phyloP scores from a whole-genome alignment of 768 basidiomycete species.

The Lentinula edodes region DNA sequence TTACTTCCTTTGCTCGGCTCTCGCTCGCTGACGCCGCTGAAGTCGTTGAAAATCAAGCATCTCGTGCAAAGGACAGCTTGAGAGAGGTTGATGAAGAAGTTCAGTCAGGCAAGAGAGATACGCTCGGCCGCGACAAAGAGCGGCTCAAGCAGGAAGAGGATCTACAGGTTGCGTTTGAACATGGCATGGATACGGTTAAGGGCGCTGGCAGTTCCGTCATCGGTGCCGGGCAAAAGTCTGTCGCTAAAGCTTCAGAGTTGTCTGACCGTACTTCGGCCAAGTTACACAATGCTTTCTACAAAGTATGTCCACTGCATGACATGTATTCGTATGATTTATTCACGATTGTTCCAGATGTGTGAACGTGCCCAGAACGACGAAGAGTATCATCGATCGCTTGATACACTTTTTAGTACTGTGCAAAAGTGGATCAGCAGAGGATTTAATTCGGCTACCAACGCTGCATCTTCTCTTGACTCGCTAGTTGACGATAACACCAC shows the following conservation, averaged over 20 bases:
- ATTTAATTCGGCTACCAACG: constrained; percentile 42
- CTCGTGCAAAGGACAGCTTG: constrained; percentile 44
- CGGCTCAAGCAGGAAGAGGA: constrained; percentile 46
- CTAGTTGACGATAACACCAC: constrained; percentile 60
- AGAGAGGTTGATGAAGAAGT: constrained; percentile 54
- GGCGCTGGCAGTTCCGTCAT: constrained; percentile 52
- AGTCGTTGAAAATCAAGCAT: constrained; percentile 46
- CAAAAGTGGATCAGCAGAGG: constrained; percentile 53
- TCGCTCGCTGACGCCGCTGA: constrained; percentile 66
- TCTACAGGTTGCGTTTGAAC: constrained; percentile 52
- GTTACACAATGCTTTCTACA: constrained; percentile 46
- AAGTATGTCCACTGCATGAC: constrained; percentile 27
- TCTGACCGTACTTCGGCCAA: constrained; percentile 34
- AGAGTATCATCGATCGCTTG: constrained; percentile 50
- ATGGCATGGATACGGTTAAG: constrained; percentile 62
- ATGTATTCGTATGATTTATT: no score
- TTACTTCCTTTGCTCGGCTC: constrained; percentile 59
- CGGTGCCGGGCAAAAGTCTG: constrained; percentile 41
- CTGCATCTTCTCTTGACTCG: constrained; percentile 41
- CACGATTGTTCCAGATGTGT: constrained; percentile 37
- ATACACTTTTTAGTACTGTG: constrained; percentile 50
- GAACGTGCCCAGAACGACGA: constrained; percentile 60
- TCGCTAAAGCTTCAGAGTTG: constrained; percentile 36
- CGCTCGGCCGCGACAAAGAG: constrained; percentile 47
- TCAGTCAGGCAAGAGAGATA: constrained; percentile 53